Evolutionary conservation across 2,329 filamentous ascomycete genomes (phyloP), one percentile per base, ranked within the genome.

Genomic region (Bipolaris sorokiniana): DNA sequence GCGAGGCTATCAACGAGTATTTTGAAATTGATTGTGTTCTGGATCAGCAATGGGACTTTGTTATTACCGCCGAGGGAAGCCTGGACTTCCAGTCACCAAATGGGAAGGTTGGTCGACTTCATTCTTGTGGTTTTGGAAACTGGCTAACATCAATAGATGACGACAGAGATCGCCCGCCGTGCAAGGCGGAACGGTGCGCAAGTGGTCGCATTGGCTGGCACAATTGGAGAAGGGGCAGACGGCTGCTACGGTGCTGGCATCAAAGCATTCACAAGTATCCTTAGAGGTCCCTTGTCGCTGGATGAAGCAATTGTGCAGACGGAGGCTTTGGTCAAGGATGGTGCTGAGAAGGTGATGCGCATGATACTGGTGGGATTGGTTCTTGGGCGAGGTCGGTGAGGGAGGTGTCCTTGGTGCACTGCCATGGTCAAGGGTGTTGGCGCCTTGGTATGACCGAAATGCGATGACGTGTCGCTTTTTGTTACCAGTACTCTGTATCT

Each of bases 31-130:
- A 80, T 38, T 71, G 71, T 2, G 72, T 83, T 3, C 80, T 84
- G 51, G 75, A 78, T 13, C 67, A 78, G 26, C 60, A 64, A 20
- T 82, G 80, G 60, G 79, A 84, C 55, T 74, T 84, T 7, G 80
- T 84, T 0, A 74, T 84, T 59, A 84, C 82, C 0, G 82, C 81
- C 1, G 83, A 85, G 63, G 82, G 83, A 0, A 80, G 81, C 9
- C 77, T 84, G 15, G 83, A 84, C 59, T 76, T 78, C 44, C 82
- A 84, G 60, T 83, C 81, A 0, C 78, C 81, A 0, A 72, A 76
- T 41, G 83, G 82, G 2, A 84, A 48, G 55, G 53, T 51, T 15
- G 13, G 33, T 33, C 20, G 26, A 33, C 5, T 34, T 26, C 28
- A 33, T 46, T 9, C 31, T 20, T 20, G 40, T 33, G 2, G 31